Evolutionary conservation across 768 basidiomycete species (phyloP).

Genomic region (Boletus rufocinnamomeus): DNA sequence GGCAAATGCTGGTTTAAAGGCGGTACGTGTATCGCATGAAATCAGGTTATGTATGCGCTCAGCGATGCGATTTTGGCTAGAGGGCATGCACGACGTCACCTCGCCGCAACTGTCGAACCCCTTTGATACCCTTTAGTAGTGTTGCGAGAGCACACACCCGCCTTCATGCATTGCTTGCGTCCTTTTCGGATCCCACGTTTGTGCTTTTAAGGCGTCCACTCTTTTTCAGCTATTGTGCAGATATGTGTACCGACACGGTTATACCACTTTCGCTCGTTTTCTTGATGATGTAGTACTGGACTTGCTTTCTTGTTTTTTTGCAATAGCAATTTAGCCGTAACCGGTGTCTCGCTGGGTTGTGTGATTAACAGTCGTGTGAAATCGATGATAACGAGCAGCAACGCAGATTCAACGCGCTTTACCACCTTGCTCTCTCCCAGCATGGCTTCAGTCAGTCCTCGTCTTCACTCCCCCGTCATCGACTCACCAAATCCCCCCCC

Average conservation of each 20-base stretch:
- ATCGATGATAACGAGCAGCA: constrained; percentile 44
- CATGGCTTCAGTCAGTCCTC: constrained; percentile 56
- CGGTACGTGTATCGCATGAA: constrained; percentile 35
- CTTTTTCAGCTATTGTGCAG: constrained; percentile 21
- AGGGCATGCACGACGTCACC: constrained; percentile 42
- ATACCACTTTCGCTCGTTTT: constrained; percentile 35
- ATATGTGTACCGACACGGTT: constrained; percentile 24
- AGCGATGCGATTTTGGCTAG: constrained; percentile 23
- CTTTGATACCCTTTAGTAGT: constrained; percentile 25
- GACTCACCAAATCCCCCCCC: constrained; percentile 6
- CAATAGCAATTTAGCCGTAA: constrained; percentile 29
- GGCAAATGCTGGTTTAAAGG: constrained; percentile 92
- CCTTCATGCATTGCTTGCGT: constrained; percentile 3
- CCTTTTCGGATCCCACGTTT: constrained; percentile 12
- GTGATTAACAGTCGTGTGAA: constrained; percentile 57
- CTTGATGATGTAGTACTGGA: constrained; percentile 30
- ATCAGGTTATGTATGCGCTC: constrained; percentile 1
- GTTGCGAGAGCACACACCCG: not conserved
- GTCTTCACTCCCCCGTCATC: not conserved
- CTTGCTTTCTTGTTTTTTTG: constrained; percentile 26
- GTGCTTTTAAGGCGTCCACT: constrained; percentile 30
- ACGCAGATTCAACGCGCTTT: constrained; percentile 21
- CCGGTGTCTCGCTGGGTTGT: constrained; percentile 7
- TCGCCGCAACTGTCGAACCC: constrained; percentile 17
- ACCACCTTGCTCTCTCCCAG: constrained; percentile 25